Evolutionary conservation across 2,329 filamentous ascomycete genomes (phyloP).

Genomic region (Fusarium sp.): DNA sequence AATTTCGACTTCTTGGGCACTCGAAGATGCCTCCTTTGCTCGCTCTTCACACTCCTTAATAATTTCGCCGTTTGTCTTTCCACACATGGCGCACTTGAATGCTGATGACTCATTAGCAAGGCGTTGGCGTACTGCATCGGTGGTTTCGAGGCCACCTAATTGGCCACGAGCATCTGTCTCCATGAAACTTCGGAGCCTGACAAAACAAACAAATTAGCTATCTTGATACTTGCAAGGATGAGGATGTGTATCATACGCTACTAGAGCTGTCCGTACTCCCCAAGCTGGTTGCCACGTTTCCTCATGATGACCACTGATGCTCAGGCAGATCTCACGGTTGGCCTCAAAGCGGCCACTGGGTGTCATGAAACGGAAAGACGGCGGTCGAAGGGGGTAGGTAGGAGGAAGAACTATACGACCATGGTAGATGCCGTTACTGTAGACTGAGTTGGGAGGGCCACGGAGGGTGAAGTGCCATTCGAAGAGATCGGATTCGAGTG

Average conservation of each 20-base stretch:
- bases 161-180: slow-evolving; percentile 90
- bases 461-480: slow-evolving; percentile 99
- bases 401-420: slow-evolving; percentile 93
- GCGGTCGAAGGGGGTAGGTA: slow-evolving; percentile 90
- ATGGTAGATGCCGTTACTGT: slow-evolving; percentile 89
- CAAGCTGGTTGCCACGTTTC: slow-evolving; percentile 99
- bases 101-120: slow-evolving; percentile 75
- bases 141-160: slow-evolving; percentile 87
- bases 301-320: slow-evolving; percentile 94
- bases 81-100: slow-evolving; percentile 80
- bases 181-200: slow-evolving; percentile 86
- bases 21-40: slow-evolving; percentile 56
- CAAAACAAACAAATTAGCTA: slow-evolving; percentile 13
- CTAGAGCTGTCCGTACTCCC: slow-evolving; percentile 91
- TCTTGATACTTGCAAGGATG: accelerated
- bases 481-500: slow-evolving; percentile 90
- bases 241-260: slow-evolving; percentile 62
- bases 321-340: slow-evolving; percentile 96
- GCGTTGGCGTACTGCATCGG: slow-evolving; percentile 73
- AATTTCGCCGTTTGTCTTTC: slow-evolving; percentile 78
- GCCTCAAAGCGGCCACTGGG: slow-evolving; percentile 94
- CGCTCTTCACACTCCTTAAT: slow-evolving; percentile 76
- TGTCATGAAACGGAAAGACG: slow-evolving; percentile 95
- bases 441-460: slow-evolving; percentile 85
- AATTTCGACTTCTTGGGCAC: slow-evolving; percentile 60